Conservation (phyloP, 768 basidiomycete genomes). For the Podaxis mareebaensis region DNA sequence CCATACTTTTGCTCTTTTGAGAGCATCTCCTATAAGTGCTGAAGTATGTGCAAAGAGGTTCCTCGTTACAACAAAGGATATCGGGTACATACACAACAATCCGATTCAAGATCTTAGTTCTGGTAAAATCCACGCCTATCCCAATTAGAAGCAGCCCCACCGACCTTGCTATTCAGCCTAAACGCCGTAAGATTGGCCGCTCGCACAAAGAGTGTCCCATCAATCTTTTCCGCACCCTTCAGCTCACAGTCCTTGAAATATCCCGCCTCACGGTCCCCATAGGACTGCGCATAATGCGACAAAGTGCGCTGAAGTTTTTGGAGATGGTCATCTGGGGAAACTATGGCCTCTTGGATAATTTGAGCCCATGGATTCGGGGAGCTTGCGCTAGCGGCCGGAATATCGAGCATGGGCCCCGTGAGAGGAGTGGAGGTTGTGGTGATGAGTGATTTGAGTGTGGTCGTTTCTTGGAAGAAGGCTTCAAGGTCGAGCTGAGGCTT, state of each 20-base stretch:
- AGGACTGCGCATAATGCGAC: constrained; percentile 24
- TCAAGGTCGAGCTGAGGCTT: constrained; percentile 49
- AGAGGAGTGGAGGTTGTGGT: constrained; percentile 21
- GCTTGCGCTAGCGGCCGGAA: constrained; percentile 31
- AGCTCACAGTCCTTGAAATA: constrained; percentile 31
- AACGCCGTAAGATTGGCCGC: constrained; percentile 49
- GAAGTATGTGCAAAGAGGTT: background rate
- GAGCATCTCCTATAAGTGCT: background rate
- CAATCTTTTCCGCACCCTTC: constrained; percentile 45
- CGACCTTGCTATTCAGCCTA: constrained; percentile 23
- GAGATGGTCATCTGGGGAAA: constrained; percentile 58
- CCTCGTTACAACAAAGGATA: background rate
- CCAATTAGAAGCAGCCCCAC: background rate
- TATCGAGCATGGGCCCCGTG: constrained; percentile 22
- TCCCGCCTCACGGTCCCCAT: constrained; percentile 15
- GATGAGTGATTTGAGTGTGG: constrained; percentile 3
- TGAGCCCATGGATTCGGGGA: constrained; percentile 61
- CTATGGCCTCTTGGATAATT: constrained; percentile 50
- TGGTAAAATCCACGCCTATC: constrained; percentile 12
- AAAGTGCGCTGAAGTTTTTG: constrained; percentile 40
- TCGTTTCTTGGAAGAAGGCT: constrained; percentile 41
- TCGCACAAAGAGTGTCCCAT: constrained; percentile 62
- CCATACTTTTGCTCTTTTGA: too few relatives aligned
- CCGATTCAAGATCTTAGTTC: background rate
- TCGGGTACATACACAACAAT: background rate